Conservation (phyloP, 345 rosid genomes). For the Eucalyptus viminalis region DNA sequence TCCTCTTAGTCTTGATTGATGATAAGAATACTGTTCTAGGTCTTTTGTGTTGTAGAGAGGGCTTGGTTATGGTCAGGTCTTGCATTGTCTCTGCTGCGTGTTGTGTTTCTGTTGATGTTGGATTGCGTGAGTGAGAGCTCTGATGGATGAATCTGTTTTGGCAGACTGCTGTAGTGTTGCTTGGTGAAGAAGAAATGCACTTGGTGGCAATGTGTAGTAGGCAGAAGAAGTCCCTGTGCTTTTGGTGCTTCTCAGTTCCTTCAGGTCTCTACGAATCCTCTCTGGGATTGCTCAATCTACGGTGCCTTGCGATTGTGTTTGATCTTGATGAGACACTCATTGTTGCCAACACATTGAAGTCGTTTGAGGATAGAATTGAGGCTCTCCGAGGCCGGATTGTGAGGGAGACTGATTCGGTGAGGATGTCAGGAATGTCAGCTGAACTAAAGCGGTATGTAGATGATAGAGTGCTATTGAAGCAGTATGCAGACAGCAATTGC, state of each 20-base stretch:
- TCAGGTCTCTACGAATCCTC: constrained; percentile 64
- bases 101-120: neutral
- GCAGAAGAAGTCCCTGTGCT: constrained; percentile 88
- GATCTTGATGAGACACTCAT: constrained; percentile 95
- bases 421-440: constrained; percentile 64
- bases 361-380: constrained; percentile 81
- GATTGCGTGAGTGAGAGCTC: neutral
- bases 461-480: constrained; percentile 73
- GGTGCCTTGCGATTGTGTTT: constrained; percentile 85
- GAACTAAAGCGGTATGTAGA: constrained; percentile 69
- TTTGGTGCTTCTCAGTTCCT: constrained; percentile 85
- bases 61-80: neutral
- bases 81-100: neutral
- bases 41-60: neutral
- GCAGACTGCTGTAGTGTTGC: constrained; percentile 82
- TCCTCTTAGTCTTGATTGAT: neutral
- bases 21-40: neutral
- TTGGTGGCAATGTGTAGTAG: constrained; percentile 97
- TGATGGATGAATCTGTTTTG: neutral
- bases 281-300: constrained; percentile 60
- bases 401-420: constrained; percentile 57
- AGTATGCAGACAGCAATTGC: constrained; percentile 58
- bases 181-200: constrained; percentile 87
- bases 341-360: constrained; percentile 95
- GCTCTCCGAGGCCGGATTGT: constrained; percentile 60